Conservation (phyloP, 768 basidiomycete genomes). For the Pilatotrama ljubarskyi region DNA sequence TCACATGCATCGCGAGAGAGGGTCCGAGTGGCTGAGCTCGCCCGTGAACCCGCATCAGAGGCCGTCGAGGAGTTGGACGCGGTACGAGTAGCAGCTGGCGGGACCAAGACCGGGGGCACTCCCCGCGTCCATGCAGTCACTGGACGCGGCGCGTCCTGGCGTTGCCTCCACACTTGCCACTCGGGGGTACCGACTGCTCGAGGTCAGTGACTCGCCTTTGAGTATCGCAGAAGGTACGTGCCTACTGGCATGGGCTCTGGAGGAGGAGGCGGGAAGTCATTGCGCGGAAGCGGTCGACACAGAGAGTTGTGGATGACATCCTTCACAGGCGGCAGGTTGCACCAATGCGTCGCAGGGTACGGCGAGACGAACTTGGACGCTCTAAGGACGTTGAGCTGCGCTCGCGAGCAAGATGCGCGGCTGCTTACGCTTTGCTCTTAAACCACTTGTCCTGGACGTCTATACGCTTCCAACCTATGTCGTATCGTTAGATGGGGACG, state of each 20-base stretch:
- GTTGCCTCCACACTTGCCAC: constrained; percentile 21
- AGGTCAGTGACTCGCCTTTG: background rate
- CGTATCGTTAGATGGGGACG: background rate
- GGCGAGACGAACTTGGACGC: constrained; percentile 35
- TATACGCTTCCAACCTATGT: constrained; percentile 50
- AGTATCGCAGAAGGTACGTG: constrained; percentile 18
- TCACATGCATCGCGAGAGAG: constrained; percentile 1
- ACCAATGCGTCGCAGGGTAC: constrained; percentile 42
- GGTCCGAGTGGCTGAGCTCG: background rate
- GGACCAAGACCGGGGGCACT: background rate
- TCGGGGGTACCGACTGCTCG: constrained; percentile 18
- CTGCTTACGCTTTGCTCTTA: constrained; percentile 17
- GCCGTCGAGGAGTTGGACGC: background rate
- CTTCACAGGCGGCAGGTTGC: constrained; percentile 40
- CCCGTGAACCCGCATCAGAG: background rate
- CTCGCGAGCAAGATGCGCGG: background rate
- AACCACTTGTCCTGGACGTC: constrained; percentile 47
- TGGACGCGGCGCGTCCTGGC: background rate
- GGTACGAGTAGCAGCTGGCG: background rate
- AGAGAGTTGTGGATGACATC: constrained; percentile 38
- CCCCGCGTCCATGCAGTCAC: constrained; percentile 2
- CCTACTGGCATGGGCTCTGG: constrained; percentile 34
- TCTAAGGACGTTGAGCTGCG: background rate
- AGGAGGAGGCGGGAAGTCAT: constrained; percentile 29
- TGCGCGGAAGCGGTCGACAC: constrained; percentile 46